Percentiles rank a stretch among this genome's conserved stretches.
Evolutionary conservation across 179 eudicot species (phyloP).

Genomic region (Silene coronaria): DNA sequence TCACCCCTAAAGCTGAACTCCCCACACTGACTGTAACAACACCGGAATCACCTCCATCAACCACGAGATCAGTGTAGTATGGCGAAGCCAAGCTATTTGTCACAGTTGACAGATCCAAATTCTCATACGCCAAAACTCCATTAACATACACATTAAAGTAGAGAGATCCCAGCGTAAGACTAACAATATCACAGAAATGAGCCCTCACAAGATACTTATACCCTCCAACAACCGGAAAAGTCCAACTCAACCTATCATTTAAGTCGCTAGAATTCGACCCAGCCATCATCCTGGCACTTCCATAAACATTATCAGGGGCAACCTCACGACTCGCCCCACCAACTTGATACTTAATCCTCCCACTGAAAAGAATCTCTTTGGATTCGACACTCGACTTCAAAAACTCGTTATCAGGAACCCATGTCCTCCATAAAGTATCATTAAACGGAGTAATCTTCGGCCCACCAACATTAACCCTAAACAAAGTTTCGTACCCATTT

Average conservation of each 20-base stretch:
- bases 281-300: slow-evolving; percentile 50
- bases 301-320: slow-evolving; percentile 77
- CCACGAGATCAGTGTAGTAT: slow-evolving; percentile 72
- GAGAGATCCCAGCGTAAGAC: slow-evolving; percentile 43
- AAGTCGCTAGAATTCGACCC: slow-evolving; percentile 30
- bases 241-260: slow-evolving; percentile 44
- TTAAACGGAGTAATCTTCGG: slow-evolving; percentile 79
- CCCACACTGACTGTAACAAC: slow-evolving; percentile 53
- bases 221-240: slow-evolving; percentile 49
- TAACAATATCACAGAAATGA: slow-evolving; percentile 89
- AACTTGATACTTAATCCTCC: slow-evolving; percentile 51
- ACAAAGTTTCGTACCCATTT: slow-evolving; percentile 52
- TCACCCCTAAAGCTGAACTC: slow-evolving; percentile 42
- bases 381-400: slow-evolving; percentile 34
- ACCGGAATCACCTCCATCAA: slow-evolving; percentile 34
- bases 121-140: slow-evolving; percentile 48
- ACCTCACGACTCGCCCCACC: slow-evolving; percentile 81
- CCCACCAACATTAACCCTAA: slow-evolving; percentile 78
- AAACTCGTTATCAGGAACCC: slow-evolving; percentile 65
- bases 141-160: slow-evolving; percentile 76
- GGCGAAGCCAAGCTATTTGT: slow-evolving; percentile 62
- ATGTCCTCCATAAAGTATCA: slow-evolving; percentile 85
- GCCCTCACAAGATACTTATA: slow-evolving; percentile 56
- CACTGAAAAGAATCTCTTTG: slow-evolving; percentile 40
- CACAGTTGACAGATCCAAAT: slow-evolving; percentile 45